Evolutionary conservation across 495 filamentous ascomycete genomes (phyloP), one percentile per base, ranked within the genome.

Genomic region (Neurospora sp.): DNA sequence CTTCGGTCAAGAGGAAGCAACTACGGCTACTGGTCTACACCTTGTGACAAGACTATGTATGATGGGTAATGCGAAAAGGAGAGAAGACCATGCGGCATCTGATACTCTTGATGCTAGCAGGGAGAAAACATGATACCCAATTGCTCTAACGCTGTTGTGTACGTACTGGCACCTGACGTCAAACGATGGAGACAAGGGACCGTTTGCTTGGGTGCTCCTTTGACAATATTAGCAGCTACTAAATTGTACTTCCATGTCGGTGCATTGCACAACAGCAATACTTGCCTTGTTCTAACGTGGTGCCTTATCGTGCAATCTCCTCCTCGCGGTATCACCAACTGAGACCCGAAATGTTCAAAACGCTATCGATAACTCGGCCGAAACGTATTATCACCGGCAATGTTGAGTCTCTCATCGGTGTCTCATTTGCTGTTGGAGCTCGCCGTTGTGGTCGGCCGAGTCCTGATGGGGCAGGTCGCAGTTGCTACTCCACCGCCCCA

Each of bases 271-370:
- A 35, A 37, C 14, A 65, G 27, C 53, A 31, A 27, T 9, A 31
- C 53, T 35, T 35, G 53, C 53, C 5, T 6, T 18, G 14, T 37
- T 65, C 12, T 18, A 31, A 16, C 53, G 14, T 35, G 27, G 53
- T 65, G 53, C 27, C 12, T 65, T 37, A 14, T 65, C 53, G 27
- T 65, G 53, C 53, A 37, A 65, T 65, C 27, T 16, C 22, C 22
- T 37, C 53, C 22, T 35, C 27, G 27, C 27, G 53, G 27, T 35
- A 35, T 65, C 31, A 65, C 53, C 27, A 65, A 9, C 53, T 65
- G 14, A 65, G 53, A 3, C 68, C 46, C 71, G 48, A 70, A 69
- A 78, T 78, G 75, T 72, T 77, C 46, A 73, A 69, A 70, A 75
- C 70, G 27, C 40, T 72, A 42, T 70, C 73, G 68, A 71, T 59